phyloP scores from a whole-genome alignment of 305 asterid species.

The Solanum hybrid region DNA sequence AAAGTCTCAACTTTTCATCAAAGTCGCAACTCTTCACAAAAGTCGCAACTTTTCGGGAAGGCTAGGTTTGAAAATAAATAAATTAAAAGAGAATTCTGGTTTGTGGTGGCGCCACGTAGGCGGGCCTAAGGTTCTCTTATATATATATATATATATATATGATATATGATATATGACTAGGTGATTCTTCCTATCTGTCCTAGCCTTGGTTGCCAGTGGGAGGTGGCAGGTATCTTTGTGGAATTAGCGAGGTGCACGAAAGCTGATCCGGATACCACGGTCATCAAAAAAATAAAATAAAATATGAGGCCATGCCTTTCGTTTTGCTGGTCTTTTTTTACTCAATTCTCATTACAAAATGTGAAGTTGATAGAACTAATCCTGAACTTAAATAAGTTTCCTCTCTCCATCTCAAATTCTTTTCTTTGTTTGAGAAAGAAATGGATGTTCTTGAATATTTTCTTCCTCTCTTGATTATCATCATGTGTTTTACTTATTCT shows the following conservation, averaged over 20 bases:
- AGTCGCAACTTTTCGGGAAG: too few species aligned
- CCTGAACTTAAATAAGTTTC: neutral
- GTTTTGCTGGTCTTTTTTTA: neutral
- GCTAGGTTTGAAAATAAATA: too few species aligned
- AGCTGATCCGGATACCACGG: neutral
- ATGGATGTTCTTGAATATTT: neutral
- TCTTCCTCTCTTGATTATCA: neutral
- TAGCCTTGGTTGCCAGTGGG: too few species aligned
- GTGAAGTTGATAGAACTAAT: neutral
- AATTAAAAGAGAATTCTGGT: too few species aligned
- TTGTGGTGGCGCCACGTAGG: too few species aligned
- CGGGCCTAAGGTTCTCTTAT: too few species aligned
- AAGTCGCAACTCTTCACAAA: too few species aligned
- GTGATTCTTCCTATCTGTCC: neutral
- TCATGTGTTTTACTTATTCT: neutral
- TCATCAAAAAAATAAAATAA: too few species aligned
- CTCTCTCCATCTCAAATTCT: neutral
- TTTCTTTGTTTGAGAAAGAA: neutral
- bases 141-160: too few species aligned
- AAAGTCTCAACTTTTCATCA: too few species aligned
- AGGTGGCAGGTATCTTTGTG: too few species aligned
- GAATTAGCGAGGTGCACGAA: neutral
- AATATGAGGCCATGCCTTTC: neutral
- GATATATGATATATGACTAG: too few species aligned
- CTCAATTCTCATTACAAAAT: neutral